These are phyloP conservation scores for Dalbergia cochinchinensis DNA, from an alignment of 306 rosid species.

Conservation along the genomic window DNA sequence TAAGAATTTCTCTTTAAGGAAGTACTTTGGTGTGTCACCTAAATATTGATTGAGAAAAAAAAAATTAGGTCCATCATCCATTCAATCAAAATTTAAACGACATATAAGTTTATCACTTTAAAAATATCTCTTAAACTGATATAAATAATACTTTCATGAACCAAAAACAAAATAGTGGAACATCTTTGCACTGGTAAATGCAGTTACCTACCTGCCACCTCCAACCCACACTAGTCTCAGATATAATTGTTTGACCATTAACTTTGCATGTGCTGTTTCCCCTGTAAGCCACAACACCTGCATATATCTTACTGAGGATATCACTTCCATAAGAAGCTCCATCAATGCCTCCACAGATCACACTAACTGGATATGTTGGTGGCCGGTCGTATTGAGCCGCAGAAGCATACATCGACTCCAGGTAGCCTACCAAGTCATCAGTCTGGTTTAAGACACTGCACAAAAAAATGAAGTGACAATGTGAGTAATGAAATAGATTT, in stretches of 20 bases:
- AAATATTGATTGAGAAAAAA: too few species aligned
- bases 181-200: neutral
- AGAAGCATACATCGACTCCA: neutral
- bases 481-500: too few species aligned
- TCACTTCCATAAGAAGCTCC: slow-evolving; percentile 48
- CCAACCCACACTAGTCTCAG: slow-evolving; percentile 69
- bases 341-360: slow-evolving; percentile 70
- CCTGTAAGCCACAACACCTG: slow-evolving; percentile 60
- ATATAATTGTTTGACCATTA: slow-evolving; percentile 41
- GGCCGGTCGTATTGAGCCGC: slow-evolving; percentile 78
- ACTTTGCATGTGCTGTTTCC: slow-evolving; percentile 62
- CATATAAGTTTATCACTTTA: too few species aligned
- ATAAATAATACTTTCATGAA: neutral
- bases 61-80: too few species aligned
- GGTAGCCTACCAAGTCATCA: slow-evolving; percentile 51
- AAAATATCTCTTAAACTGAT: too few species aligned
- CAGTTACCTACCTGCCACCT: slow-evolving; percentile 75
- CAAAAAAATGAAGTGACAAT: neutral
- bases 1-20: too few species aligned
- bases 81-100: too few species aligned
- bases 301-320: slow-evolving; percentile 58
- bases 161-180: neutral
- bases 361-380: slow-evolving; percentile 62
- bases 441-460: slow-evolving; percentile 57
- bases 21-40: too few species aligned